A percentile compares a stretch with the other conserved stretches of the same genome.
phyloP scores from a whole-genome alignment of 768 basidiomycete species.

The Tulasnella sp. region DNA sequence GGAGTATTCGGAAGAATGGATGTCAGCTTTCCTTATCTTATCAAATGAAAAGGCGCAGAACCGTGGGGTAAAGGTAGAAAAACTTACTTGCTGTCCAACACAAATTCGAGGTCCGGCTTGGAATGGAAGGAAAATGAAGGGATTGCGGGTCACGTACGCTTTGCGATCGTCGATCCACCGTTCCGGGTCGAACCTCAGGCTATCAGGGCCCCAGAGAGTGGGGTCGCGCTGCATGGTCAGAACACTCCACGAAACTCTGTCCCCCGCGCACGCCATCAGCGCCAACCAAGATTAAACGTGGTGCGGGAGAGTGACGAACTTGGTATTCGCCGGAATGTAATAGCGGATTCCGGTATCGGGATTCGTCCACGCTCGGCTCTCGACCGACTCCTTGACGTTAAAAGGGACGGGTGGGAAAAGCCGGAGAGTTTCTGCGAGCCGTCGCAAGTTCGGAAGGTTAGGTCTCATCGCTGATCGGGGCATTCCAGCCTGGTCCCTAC shows the following conservation, averaged over 20 bases:
- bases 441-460: neutral
- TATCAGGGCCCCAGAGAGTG: slow-evolving; percentile 67
- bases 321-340: slow-evolving; percentile 25
- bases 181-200: slow-evolving; percentile 72
- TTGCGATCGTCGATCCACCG: slow-evolving; percentile 60
- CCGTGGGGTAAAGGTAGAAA: neutral
- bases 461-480: slow-evolving; percentile 29
- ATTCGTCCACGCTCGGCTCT: slow-evolving; percentile 14
- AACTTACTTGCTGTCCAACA: slow-evolving; percentile 34
- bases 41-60: neutral
- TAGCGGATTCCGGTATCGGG: slow-evolving; percentile 26
- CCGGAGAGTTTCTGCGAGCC: slow-evolving; percentile 46
- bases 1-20: slow-evolving; percentile 45
- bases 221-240: slow-evolving; percentile 6
- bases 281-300: neutral
- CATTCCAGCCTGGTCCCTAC: slow-evolving; percentile 36
- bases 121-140: slow-evolving; percentile 69
- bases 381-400: slow-evolving; percentile 8
- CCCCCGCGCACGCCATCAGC: neutral
- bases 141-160: slow-evolving; percentile 32
- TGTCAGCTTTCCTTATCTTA: slow-evolving; percentile 7
- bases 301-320: neutral
- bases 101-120: slow-evolving; percentile 60
- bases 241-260: neutral
- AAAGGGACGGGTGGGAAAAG: slow-evolving; percentile 48